These are phyloP conservation scores for Serendipita sp. DNA, from an alignment of 768 basidiomycete genomes.

Conservation along the genomic window DNA sequence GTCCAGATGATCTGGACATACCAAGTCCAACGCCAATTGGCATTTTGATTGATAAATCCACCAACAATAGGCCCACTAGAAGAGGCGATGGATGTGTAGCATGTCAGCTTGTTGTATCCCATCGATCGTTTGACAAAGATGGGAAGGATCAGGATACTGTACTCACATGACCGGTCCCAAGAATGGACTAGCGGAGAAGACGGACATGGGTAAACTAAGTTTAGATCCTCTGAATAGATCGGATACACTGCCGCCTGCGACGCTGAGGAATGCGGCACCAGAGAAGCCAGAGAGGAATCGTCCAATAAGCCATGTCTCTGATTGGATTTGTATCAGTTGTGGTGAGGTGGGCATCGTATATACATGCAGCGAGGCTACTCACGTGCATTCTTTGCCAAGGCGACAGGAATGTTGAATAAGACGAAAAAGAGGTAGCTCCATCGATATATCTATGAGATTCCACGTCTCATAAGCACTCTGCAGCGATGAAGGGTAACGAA, in stretches of 20 bases:
- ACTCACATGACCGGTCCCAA: constrained; percentile 36
- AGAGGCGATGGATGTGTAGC: too few species aligned
- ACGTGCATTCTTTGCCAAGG: constrained; percentile 57
- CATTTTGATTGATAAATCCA: constrained; percentile 58
- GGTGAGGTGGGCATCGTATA: constrained; percentile 19
- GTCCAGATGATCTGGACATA: constrained; percentile 57
- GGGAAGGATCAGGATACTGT: not conserved
- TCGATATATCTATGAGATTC: constrained; percentile 28
- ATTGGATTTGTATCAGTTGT: not conserved
- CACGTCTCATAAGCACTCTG: constrained; percentile 37
- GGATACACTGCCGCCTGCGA: constrained; percentile 44
- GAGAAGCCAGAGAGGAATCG: constrained; percentile 41
- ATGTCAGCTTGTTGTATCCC: too few species aligned
- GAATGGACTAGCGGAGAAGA: constrained; percentile 40
- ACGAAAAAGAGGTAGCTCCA: constrained; percentile 46
- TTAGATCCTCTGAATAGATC: constrained; percentile 33
- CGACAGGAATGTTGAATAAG: constrained; percentile 51
- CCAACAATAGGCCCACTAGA: constrained; percentile 13
- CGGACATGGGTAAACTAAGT: constrained; percentile 34
- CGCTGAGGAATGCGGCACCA: constrained; percentile 42
- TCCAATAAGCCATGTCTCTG: constrained; percentile 48
- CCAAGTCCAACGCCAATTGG: constrained; percentile 66
- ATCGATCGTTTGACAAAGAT: too few species aligned
- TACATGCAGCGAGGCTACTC: constrained; percentile 14
- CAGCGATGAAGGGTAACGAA: not conserved